Evolutionary conservation across 2,329 filamentous ascomycete species (phyloP).

Genomic region (Cercospora brassicicola): DNA sequence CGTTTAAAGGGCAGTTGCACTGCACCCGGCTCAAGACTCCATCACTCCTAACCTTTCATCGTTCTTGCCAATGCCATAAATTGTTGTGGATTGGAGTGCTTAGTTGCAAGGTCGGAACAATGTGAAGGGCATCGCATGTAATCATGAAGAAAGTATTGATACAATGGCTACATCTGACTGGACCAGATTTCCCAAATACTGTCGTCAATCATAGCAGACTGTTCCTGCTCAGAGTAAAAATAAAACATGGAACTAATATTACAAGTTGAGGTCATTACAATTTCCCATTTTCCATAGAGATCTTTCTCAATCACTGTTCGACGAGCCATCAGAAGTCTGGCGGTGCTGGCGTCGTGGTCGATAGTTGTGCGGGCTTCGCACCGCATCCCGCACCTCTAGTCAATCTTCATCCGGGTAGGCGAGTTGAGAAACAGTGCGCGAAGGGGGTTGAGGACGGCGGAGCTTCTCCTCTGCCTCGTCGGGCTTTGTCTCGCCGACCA

Average conservation of each 20-base stretch:
- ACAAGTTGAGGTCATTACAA: constrained; percentile 2
- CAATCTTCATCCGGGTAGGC: constrained; percentile 11
- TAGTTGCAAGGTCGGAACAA: not conserved
- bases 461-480: constrained; percentile 1
- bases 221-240: constrained; percentile 2
- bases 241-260: not conserved
- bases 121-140: not conserved
- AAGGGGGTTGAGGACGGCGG: constrained; percentile 3
- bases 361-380: constrained; percentile 3
- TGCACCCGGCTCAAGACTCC: not conserved
- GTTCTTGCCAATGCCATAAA: not conserved
- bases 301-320: not conserved
- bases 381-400: constrained; percentile 12
- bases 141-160: not conserved
- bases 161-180: constrained; percentile 14
- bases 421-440: constrained; percentile 10
- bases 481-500: not conserved
- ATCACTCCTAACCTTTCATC: not conserved
- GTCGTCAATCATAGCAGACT: constrained; percentile 14
- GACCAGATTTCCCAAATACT: not conserved
- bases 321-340: not conserved
- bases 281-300: not conserved
- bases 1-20: not conserved
- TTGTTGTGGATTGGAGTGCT: not conserved
- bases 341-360: not conserved